Evolutionary conservation across 139 green algal species (phyloP).

Genomic region (Coelastrella sp.): DNA sequence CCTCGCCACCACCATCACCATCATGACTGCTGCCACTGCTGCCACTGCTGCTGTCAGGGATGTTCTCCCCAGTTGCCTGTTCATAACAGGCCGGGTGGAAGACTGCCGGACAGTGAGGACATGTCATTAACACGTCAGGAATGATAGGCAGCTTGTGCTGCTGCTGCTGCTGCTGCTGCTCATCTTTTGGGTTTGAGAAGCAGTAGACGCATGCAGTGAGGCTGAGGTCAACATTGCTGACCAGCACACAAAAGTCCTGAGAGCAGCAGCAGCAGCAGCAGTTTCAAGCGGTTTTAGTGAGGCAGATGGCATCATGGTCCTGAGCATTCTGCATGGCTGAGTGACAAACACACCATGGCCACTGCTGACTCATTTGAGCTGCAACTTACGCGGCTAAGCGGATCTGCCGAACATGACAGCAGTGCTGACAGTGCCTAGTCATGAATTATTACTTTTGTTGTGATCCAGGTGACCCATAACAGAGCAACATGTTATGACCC

Average conservation of each 20-base stretch:
- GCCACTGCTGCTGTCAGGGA: background rate
- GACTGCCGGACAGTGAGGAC: background rate
- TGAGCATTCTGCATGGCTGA: too few relatives aligned
- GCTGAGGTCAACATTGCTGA: slow-evolving; percentile 8
- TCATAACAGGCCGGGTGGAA: slow-evolving; percentile 18
- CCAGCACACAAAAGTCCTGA: slow-evolving; percentile 18
- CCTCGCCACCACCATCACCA: too few relatives aligned
- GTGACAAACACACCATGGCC: too few relatives aligned
- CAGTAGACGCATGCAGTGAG: slow-evolving; percentile 13
- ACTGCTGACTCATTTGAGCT: too few relatives aligned
- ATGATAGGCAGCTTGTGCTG: background rate
- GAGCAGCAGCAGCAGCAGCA: background rate
- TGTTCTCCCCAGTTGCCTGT: background rate
- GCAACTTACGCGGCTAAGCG: too few relatives aligned
- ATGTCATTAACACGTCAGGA: background rate
- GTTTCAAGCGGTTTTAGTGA: too few relatives aligned
- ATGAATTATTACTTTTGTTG: background rate
- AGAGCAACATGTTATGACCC: background rate
- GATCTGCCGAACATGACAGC: background rate
- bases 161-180: slow-evolving; percentile 12
- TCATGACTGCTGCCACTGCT: too few relatives aligned
- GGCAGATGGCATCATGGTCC: too few relatives aligned
- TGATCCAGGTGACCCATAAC: background rate
- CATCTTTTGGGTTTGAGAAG: background rate
- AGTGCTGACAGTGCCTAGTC: background rate